A percentile compares a stretch with the other conserved stretches of the same genome.
phyloP scores from a whole-genome alignment of 176 grass and related monocot species.

The Guadua angustifolia region DNA sequence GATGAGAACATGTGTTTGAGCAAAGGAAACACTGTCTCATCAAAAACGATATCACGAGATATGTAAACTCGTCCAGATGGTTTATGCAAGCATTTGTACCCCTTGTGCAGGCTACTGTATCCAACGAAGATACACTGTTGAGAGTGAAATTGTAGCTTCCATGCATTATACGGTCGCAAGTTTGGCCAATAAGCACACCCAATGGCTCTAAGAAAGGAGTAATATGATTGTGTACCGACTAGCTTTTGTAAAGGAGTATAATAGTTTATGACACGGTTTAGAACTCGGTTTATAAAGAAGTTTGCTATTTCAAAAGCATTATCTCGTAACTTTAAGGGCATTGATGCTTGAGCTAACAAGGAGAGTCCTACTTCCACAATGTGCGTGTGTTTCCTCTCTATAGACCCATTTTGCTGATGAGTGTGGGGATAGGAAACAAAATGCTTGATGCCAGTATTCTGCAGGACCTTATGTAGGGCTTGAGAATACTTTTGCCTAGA shows the following conservation, averaged over 20 bases:
- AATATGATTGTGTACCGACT: too few relatives aligned
- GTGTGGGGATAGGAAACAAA: neutral
- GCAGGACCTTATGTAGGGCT: accelerated
- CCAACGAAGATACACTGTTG: too few relatives aligned
- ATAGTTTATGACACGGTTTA: neutral
- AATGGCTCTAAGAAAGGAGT: too few relatives aligned
- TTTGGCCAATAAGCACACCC: too few relatives aligned
- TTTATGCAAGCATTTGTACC: too few relatives aligned
- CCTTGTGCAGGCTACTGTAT: too few relatives aligned
- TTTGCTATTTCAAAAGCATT: neutral
- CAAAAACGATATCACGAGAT: too few relatives aligned
- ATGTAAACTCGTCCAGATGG: too few relatives aligned
- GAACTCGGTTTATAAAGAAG: neutral
- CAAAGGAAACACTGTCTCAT: too few relatives aligned
- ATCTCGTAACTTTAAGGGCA: neutral
- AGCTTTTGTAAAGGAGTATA: neutral
- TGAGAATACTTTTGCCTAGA: neutral
- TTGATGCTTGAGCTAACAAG: accelerated
- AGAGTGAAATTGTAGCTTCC: too few relatives aligned
- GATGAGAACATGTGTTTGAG: too few relatives aligned
- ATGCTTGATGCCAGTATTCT: neutral
- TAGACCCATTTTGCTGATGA: neutral
- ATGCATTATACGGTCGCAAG: too few relatives aligned
- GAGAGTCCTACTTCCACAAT: neutral
- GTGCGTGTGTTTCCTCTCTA: neutral